Conservation (phyloP, 73 alveolate species). For the Tetrahymena malaccensis region DNA sequence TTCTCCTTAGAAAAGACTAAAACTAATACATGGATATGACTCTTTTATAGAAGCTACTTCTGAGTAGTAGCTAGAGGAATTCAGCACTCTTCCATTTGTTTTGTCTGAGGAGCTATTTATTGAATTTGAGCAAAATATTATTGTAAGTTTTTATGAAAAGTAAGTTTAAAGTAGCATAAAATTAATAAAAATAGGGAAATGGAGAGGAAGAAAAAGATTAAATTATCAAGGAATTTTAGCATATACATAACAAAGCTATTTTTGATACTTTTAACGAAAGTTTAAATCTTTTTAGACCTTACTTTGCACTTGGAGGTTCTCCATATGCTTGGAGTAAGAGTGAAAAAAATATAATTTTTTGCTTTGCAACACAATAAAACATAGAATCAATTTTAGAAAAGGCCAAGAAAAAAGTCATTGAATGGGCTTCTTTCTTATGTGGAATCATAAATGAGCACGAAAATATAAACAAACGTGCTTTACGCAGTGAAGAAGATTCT, state of each 20-base stretch:
- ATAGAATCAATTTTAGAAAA: background rate
- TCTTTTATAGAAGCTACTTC: background rate
- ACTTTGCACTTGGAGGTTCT: conserved; percentile 12
- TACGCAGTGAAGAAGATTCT: conserved; percentile 10
- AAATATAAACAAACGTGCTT: background rate
- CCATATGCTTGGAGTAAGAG: conserved; percentile 37
- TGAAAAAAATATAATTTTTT: background rate
- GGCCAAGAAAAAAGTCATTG: conserved; percentile 11
- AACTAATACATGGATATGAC: background rate
- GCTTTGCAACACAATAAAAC: background rate
- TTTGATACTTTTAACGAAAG: conserved; percentile 72
- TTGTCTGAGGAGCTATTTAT: background rate
- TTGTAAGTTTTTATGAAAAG: background rate
- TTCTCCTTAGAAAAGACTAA: background rate
- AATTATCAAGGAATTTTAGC: conserved; percentile 38
- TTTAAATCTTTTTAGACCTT: conserved; percentile 58
- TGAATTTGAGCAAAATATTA: background rate
- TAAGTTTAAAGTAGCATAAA: background rate
- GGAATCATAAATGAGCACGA: conserved; percentile 28
- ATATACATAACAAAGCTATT: conserved; percentile 63
- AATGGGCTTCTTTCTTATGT: conserved; percentile 23
- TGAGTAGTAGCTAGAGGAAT: background rate
- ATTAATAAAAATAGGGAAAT: background rate
- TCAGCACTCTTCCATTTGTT: background rate
- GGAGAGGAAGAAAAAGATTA: background rate